phyloP scores from a whole-genome alignment of 2,329 filamentous ascomycete genomes.

The Alternaria brassicae region DNA sequence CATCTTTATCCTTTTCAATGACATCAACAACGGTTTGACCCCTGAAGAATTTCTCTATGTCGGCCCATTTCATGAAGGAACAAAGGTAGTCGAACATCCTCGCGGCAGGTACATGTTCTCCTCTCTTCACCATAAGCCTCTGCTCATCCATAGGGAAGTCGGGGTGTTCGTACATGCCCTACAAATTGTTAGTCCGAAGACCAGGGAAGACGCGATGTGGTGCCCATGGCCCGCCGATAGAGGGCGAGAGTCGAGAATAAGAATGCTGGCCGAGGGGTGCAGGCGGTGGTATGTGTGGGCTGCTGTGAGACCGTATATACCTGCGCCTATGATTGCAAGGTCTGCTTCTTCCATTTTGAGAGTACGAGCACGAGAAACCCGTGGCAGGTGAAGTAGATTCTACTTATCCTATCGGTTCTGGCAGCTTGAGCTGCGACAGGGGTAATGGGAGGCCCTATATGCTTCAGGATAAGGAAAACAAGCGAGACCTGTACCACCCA shows the following conservation, averaged over 20 bases:
- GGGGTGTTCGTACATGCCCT: constrained; percentile 51
- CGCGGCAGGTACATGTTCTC: constrained; percentile 66
- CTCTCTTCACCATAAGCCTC: constrained; percentile 51
- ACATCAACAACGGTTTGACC: constrained; percentile 61
- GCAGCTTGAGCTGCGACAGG: not conserved
- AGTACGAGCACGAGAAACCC: not conserved
- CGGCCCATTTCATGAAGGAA: constrained; percentile 51
- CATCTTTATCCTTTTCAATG: constrained; percentile 53
- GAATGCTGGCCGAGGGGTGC: constrained; percentile 49
- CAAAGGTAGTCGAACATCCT: constrained; percentile 64
- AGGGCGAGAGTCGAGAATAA: constrained; percentile 53
- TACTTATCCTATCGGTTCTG: not conserved
- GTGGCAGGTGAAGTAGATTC: not conserved
- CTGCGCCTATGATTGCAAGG: constrained; percentile 21
- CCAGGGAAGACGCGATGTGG: constrained; percentile 51
- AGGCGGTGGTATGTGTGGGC: constrained; percentile 57
- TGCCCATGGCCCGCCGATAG: constrained; percentile 54
- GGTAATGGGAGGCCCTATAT: constrained; percentile 1
- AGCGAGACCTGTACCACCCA: constrained; percentile 3
- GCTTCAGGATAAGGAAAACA: not conserved
- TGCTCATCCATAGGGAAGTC: constrained; percentile 47
- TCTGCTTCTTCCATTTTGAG: constrained; percentile 16
- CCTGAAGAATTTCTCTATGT: constrained; percentile 57
- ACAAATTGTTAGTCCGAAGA: constrained; percentile 55
- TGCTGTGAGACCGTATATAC: constrained; percentile 53